Evolutionary conservation across 225 moss, liverwort and hornwort species (phyloP).

Genomic region (Physcomitrium patens): DNA sequence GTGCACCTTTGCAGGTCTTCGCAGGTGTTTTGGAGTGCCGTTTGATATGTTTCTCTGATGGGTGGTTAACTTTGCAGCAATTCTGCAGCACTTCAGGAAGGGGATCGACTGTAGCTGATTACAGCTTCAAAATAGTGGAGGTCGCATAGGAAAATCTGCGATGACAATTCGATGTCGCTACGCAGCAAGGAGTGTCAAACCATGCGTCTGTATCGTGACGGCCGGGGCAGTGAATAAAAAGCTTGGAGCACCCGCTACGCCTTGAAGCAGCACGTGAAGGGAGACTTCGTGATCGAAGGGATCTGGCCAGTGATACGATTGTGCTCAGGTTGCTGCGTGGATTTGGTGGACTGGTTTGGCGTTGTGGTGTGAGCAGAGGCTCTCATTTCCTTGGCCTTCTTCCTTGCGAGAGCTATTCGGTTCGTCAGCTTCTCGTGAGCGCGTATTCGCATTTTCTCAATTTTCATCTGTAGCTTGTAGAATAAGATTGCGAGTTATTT

Average conservation of each 20-base stretch:
- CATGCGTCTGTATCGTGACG: neutral
- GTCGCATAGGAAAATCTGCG: neutral
- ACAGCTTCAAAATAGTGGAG: neutral
- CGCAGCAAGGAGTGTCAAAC: neutral
- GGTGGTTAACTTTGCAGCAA: too few relatives aligned
- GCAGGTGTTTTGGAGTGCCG: too few relatives aligned
- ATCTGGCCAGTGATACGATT: constrained; percentile 17
- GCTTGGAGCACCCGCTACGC: constrained; percentile 13
- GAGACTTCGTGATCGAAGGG: constrained; percentile 16
- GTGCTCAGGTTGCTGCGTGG: constrained; percentile 16
- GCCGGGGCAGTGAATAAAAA: neutral
- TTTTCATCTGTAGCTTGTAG: constrained; percentile 35
- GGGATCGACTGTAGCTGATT: neutral
- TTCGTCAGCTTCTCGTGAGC: constrained; percentile 41
- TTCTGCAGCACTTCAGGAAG: neutral
- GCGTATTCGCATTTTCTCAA: constrained; percentile 40
- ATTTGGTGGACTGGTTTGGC: constrained; percentile 25
- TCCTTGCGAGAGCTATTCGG: constrained; percentile 31
- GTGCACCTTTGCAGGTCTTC: too few relatives aligned
- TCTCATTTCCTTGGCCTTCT: constrained; percentile 50
- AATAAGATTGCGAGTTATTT: neutral
- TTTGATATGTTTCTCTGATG: too few relatives aligned
- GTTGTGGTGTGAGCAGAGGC: constrained; percentile 20
- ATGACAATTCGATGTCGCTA: neutral
- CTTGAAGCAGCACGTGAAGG: constrained; percentile 45